Conservation (phyloP, 257 asterid species). For the Galeopsis tetrahit region DNA sequence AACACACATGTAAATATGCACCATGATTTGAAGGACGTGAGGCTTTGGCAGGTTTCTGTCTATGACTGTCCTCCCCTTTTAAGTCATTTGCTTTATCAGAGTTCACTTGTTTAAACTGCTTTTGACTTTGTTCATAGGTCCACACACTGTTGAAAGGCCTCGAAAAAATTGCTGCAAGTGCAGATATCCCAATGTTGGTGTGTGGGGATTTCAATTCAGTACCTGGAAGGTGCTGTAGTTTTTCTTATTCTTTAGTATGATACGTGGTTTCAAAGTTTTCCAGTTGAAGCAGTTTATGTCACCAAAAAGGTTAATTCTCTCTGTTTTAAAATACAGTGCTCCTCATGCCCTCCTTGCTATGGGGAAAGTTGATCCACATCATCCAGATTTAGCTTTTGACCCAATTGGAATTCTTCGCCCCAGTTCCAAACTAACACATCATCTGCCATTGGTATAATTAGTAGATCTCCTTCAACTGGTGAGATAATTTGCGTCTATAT, state of each 20-base stretch:
- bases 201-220: constrained; percentile 94
- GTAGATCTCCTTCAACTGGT: neutral
- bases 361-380: constrained; percentile 93
- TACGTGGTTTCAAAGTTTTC: constrained; percentile 23
- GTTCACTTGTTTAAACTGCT: constrained; percentile 28
- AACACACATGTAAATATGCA: constrained; percentile 94
- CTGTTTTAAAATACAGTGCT: constrained; percentile 59
- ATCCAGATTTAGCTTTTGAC: constrained; percentile 80
- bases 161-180: constrained; percentile 93
- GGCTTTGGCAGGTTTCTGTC: constrained; percentile 91
- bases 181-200: constrained; percentile 95
- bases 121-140: constrained; percentile 51
- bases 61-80: constrained; percentile 16
- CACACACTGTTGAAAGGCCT: constrained; percentile 93
- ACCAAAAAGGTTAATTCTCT: neutral
- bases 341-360: constrained; percentile 95
- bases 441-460: constrained; percentile 80
- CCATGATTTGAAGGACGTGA: constrained; percentile 90
- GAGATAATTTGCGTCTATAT: constrained; percentile 6
- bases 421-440: constrained; percentile 72
- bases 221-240: constrained; percentile 77
- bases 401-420: constrained; percentile 94
- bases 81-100: constrained; percentile 23
- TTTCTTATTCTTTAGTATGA: constrained; percentile 13
- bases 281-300: constrained; percentile 5